Base-by-base conservation (phyloP, 2,329 filamentous ascomycete species). In the Emergomyces pasteurianus region DNA sequence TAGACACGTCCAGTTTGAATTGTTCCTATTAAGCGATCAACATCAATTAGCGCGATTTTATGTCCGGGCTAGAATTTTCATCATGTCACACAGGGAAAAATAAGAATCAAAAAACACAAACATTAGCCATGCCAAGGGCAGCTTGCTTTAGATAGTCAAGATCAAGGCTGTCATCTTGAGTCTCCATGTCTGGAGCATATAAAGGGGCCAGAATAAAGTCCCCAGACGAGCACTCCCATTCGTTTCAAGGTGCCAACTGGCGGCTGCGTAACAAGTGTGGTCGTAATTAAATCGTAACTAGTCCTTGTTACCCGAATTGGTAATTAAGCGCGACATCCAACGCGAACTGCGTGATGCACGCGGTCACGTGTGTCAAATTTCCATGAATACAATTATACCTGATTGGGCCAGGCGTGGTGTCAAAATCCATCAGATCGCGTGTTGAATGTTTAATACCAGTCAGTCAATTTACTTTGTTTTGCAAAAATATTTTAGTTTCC, bases 91-190 rank as follows among this genome's bases (percentile, higher is more conserved):
- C 2, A 12, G 36, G 34, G 10, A 31, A 31, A 38, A 54, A 23
- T 1, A 23, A 23, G n/a, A 12, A 34, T 23, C 9, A 21, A 54
- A 18, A 8, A n/a, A 10, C 23, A 72, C 74, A 69, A 68, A 77
- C 67, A 60, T 63, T 71, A 66, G 71, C 69, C 66, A 72, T 66
- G 26, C 72, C 72, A 64, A 77, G 68, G 67, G 73, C 74, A 68
- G 71, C 71, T 66, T 72, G 73, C 73, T 75, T 73, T 62, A 76
- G 63, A 63, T 71, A 70, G 58, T 66, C 69, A 46, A 77, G 70
- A 60, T 77, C 74, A 61, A 76, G 67, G 59, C 74, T 76, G 61
- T 76, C 72, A 38, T 71, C 68, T 58, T 76, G 73, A 7, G 72
- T 74, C 60, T 75, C 73, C 73, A 75, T 75, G 40, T 46, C 50